Percentiles rank a stretch among this genome's conserved stretches.
Evolutionary conservation across 148 eudicot species (phyloP).

Genomic region (Rhododendron williamsianum): DNA sequence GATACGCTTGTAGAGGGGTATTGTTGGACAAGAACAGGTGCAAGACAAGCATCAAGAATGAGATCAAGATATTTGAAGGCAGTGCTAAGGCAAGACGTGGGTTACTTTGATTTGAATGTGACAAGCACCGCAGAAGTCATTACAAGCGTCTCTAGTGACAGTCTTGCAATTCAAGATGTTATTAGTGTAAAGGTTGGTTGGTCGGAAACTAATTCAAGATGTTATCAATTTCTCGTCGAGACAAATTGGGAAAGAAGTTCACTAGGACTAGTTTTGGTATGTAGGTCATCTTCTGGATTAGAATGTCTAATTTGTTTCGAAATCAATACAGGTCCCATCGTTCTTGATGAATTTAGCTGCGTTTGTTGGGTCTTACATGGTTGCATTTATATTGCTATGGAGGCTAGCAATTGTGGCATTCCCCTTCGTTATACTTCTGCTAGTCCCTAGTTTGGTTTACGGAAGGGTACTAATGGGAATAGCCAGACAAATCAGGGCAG

Average conservation of each 20-base stretch:
- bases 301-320: not conserved
- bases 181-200: conserved; percentile 64
- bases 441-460: conserved; percentile 71
- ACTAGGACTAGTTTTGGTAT: no score
- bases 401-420: conserved; percentile 67
- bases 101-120: conserved; percentile 67
- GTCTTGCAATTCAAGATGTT: conserved; percentile 64
- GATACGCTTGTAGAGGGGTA: conserved; percentile 47
- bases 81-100: conserved; percentile 74
- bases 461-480: conserved; percentile 62
- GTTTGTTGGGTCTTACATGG: conserved; percentile 54
- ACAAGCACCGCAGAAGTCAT: conserved; percentile 66
- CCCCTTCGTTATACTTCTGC: conserved; percentile 49
- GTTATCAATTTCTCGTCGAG: conserved; percentile 21
- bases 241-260: not conserved
- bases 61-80: conserved; percentile 63
- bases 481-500: conserved; percentile 49
- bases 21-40: conserved; percentile 83
- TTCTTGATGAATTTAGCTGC: conserved; percentile 68
- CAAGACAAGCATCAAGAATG: conserved; percentile 70
- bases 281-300: not conserved
- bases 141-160: conserved; percentile 65
- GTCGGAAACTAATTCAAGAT: conserved; percentile 43
- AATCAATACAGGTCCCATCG: conserved; percentile 49
- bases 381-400: conserved; percentile 59